phyloP scores from a whole-genome alignment of 192 early-diverging fungal species.

The Funneliformis mosseae region DNA sequence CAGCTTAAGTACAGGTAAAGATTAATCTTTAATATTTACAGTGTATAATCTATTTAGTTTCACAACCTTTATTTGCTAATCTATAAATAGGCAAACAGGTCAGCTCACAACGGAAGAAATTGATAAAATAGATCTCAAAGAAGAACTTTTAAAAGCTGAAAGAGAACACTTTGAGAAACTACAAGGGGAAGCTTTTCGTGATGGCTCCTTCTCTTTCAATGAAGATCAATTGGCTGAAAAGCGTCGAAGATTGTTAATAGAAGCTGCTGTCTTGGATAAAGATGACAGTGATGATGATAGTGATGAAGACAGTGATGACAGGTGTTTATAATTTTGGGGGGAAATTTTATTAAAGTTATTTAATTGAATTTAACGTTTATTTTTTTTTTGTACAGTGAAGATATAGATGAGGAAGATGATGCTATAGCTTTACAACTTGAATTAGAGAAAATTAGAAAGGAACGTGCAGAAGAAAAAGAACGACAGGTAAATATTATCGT shows the following conservation, averaged over 20 bases:
- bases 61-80: not conserved
- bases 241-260: constrained; percentile 45
- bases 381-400: constrained; percentile 38
- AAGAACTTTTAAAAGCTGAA: constrained; percentile 68
- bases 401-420: constrained; percentile 89
- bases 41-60: not conserved
- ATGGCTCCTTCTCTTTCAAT: not conserved
- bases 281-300: constrained; percentile 63
- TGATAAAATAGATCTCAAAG: constrained; percentile 62
- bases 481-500: constrained; percentile 49
- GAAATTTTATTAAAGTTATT: not conserved
- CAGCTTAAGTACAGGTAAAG: constrained; percentile 72
- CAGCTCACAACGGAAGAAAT: constrained; percentile 64
- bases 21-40: no score
- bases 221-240: constrained; percentile 38
- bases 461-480: constrained; percentile 90
- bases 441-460: constrained; percentile 90
- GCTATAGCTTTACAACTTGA: constrained; percentile 81
- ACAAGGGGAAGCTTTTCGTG: not conserved
- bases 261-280: constrained; percentile 55
- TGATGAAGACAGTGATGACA: constrained; percentile 44
- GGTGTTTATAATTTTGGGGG: not conserved
- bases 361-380: constrained; percentile 12
- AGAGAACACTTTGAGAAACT: constrained; percentile 57
- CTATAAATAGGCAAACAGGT: constrained; percentile 57